Percentiles rank a stretch among this genome's conserved stretches.
Conservation (phyloP, 2,329 filamentous ascomycete genomes). For the Talaromyces sp. region DNA sequence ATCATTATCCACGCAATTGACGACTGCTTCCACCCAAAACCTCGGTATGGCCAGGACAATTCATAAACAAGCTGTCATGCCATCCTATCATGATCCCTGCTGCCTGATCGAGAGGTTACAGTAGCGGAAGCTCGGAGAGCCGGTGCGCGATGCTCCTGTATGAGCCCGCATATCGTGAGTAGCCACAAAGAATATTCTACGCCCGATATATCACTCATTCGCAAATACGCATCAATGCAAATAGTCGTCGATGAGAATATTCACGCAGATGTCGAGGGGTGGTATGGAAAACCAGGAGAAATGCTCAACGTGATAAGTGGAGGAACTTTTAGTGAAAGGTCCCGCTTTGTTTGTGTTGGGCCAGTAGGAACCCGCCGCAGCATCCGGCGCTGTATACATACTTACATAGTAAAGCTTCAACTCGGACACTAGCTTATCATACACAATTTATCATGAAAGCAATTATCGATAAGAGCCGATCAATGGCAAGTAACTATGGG, state of each 20-base stretch:
- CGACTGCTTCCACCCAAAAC: not conserved
- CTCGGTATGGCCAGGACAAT: not conserved
- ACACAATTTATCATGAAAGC: not conserved
- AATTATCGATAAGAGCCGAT: not conserved
- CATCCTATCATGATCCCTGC: slow-evolving; percentile 10
- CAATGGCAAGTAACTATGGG: not conserved
- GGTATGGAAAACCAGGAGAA: not conserved
- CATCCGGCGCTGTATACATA: not conserved
- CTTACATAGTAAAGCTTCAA: not conserved
- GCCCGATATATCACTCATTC: not conserved
- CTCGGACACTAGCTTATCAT: not conserved
- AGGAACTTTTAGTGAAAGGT: not conserved
- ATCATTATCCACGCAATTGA: not conserved
- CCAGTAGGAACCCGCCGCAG: slow-evolving; percentile 9
- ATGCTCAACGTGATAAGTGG: not conserved
- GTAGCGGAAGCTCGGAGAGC: slow-evolving; percentile 6
- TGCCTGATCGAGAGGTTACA: slow-evolving; percentile 5
- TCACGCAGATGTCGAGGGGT: no score
- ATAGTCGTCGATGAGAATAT: not conserved
- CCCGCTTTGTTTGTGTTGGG: slow-evolving; percentile 1
- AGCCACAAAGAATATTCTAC: not conserved
- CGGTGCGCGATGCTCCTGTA: not conserved
- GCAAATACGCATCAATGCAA: not conserved
- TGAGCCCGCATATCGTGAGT: not conserved
- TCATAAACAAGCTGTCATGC: not conserved